These are phyloP conservation scores for Lactarius vividus DNA, from an alignment of 768 basidiomycete species.

Conservation along the genomic window DNA sequence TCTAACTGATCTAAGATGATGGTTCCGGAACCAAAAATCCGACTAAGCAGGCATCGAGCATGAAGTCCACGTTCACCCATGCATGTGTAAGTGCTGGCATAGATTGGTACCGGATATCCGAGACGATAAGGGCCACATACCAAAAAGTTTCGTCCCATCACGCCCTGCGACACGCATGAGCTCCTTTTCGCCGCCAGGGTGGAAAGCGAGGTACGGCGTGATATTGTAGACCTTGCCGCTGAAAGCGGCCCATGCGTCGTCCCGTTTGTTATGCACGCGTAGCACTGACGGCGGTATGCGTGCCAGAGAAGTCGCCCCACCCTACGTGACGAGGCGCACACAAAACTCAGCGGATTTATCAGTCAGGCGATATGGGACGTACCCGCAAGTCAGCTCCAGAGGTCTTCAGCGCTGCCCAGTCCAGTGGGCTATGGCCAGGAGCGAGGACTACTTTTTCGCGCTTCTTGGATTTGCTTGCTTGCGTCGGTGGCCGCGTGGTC, in stretches of 20 bases:
- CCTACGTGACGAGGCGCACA: constrained; percentile 38
- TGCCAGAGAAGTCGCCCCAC: constrained; percentile 55
- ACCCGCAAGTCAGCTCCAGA: constrained; percentile 81
- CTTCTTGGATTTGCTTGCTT: constrained; percentile 47
- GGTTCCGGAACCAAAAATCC: constrained; percentile 84
- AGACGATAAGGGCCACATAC: constrained; percentile 45
- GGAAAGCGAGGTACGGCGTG: constrained; percentile 84
- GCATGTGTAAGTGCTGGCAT: constrained; percentile 80
- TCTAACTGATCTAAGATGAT: constrained; percentile 31
- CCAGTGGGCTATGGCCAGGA: constrained; percentile 87
- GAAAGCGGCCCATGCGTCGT: constrained; percentile 92
- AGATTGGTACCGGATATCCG: neutral
- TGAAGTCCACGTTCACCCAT: constrained; percentile 96
- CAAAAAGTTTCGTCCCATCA: constrained; percentile 93
- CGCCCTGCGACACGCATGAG: constrained; percentile 93
- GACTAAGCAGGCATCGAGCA: constrained; percentile 91
- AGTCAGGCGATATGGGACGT: constrained; percentile 29
- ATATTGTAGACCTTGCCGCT: constrained; percentile 97
- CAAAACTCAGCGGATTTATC: constrained; percentile 2
- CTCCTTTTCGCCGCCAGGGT: constrained; percentile 93
- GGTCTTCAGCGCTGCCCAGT: constrained; percentile 88
- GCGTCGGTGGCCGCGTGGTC: constrained; percentile 57
- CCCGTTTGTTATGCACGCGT: constrained; percentile 74
- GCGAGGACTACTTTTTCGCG: constrained; percentile 82
- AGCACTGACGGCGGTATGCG: constrained; percentile 76